A percentile compares a stretch with the other conserved stretches of the same genome.
Conservation (phyloP, 371 early-diverging fungal species). For the Mortierella sp. region DNA sequence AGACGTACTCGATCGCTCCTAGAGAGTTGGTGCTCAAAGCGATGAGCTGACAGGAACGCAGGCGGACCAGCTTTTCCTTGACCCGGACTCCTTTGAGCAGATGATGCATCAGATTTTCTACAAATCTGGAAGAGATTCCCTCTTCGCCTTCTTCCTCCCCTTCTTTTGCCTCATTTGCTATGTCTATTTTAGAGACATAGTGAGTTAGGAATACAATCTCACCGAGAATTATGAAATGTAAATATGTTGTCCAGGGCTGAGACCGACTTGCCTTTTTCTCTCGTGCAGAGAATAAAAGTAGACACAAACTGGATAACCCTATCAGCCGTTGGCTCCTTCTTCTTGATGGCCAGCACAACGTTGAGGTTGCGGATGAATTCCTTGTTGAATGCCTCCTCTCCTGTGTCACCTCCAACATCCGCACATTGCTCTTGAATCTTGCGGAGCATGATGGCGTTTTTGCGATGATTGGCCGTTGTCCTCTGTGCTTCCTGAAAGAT, state of each 20-base stretch:
- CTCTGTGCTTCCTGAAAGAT: conserved; percentile 86
- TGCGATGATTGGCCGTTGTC: conserved; percentile 73
- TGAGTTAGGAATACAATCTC: neutral
- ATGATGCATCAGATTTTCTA: conserved; percentile 74
- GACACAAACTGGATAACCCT: conserved; percentile 80
- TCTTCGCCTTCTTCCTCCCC: conserved; percentile 58
- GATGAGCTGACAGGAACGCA: conserved; percentile 83
- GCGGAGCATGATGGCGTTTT: conserved; percentile 78
- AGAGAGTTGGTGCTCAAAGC: conserved; percentile 80
- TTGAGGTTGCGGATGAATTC: conserved; percentile 80
- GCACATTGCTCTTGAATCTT: conserved; percentile 78
- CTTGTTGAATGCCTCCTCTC: conserved; percentile 74
- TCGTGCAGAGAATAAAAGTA: conserved; percentile 77
- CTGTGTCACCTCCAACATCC: conserved; percentile 59
- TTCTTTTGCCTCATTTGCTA: conserved; percentile 19
- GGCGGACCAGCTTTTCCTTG: conserved; percentile 79
- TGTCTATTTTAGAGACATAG: conserved; percentile 34
- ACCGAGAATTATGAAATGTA: neutral
- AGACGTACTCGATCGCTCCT: conserved; percentile 89
- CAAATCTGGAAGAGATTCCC: conserved; percentile 77
- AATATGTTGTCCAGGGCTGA: neutral
- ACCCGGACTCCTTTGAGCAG: conserved; percentile 80
- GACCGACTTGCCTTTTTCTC: conserved; percentile 63
- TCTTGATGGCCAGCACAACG: conserved; percentile 77
- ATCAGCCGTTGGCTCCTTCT: conserved; percentile 79